These are phyloP conservation scores for Volvariella surrecta DNA, from an alignment of 1,284 basidiomycete species.

Conservation along the genomic window DNA sequence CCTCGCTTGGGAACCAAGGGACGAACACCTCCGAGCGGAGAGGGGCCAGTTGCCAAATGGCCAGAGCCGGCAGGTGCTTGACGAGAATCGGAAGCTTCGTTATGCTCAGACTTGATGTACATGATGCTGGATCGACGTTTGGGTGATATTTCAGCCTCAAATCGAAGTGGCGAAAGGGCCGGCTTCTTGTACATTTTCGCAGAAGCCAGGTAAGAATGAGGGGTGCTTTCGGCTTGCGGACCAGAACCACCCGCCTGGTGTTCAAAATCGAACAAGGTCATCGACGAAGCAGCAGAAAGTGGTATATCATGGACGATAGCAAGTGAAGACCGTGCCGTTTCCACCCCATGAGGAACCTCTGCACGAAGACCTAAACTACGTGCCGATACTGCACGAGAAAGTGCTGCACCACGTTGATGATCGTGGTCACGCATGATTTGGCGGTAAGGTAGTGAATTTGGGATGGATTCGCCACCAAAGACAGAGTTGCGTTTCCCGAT, in stretches of 20 bases:
- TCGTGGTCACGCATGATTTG: constrained; percentile 32
- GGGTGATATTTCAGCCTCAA: constrained; percentile 18
- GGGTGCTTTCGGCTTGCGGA: constrained; percentile 51
- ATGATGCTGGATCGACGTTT: constrained; percentile 48
- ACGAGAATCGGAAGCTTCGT: constrained; percentile 12
- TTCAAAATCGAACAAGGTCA: constrained; percentile 49
- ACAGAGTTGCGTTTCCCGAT: constrained; percentile 38
- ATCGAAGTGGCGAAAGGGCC: constrained; percentile 22
- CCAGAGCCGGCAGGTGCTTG: constrained; percentile 11
- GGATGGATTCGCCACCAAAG: constrained; percentile 32
- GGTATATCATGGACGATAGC: constrained; percentile 28
- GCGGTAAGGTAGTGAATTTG: constrained; percentile 26
- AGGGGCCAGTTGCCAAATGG: constrained; percentile 25
- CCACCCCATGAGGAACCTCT: constrained; percentile 38
- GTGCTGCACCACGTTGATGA: constrained; percentile 14
- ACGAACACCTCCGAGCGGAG: constrained; percentile 22
- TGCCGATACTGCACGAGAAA: constrained; percentile 33
- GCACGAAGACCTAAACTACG: constrained; percentile 37
- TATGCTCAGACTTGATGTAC: constrained; percentile 53
- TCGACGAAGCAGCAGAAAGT: constrained; percentile 46
- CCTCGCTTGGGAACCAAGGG: constrained; percentile 40
- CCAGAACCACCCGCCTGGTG: constrained; percentile 27
- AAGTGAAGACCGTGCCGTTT: constrained; percentile 44
- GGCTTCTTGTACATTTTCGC: constrained; percentile 24
- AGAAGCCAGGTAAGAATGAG: constrained; percentile 24